Evolutionary conservation across 768 basidiomycete genomes (phyloP).

Genomic region (Termitomyces sp.): DNA sequence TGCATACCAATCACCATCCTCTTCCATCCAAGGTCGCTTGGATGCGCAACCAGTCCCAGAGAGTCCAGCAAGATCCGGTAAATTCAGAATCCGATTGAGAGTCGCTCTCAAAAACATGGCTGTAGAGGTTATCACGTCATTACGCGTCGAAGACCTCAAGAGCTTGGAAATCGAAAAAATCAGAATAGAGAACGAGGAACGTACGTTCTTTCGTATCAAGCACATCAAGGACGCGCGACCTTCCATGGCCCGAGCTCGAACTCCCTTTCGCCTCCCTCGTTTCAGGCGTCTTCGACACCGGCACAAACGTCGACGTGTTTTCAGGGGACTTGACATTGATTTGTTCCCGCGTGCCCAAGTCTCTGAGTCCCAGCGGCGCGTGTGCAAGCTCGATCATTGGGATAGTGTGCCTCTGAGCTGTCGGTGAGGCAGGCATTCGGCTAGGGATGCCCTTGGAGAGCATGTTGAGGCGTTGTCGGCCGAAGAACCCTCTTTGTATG

Average conservation of each 20-base stretch:
- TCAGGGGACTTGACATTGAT: neutral
- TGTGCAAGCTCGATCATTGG: slow-evolving; percentile 1
- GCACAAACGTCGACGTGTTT: slow-evolving; percentile 8
- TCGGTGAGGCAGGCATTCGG: neutral
- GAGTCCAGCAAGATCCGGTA: slow-evolving; percentile 43
- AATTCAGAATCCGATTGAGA: slow-evolving; percentile 37
- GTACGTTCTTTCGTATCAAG: slow-evolving; percentile 43
- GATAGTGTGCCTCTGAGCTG: neutral
- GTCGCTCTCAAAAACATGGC: slow-evolving; percentile 32
- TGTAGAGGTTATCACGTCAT: slow-evolving; percentile 9
- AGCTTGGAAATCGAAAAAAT: neutral
- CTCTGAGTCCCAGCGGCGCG: neutral
- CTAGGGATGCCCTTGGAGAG: slow-evolving; percentile 35
- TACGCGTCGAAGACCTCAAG: neutral
- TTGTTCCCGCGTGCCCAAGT: neutral
- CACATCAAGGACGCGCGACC: slow-evolving; percentile 34
- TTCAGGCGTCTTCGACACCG: slow-evolving; percentile 20
- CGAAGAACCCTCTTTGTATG: slow-evolving; percentile 57
- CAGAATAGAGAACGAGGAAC: slow-evolving; percentile 13
- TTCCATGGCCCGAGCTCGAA: slow-evolving; percentile 16
- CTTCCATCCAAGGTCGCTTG: neutral
- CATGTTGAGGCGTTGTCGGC: slow-evolving; percentile 54
- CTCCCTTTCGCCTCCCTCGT: neutral
- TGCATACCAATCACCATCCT: neutral
- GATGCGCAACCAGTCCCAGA: slow-evolving; percentile 3